These are phyloP conservation scores for Ruellia speciosa DNA, from an alignment of 305 asterid species.

Conservation along the genomic window DNA sequence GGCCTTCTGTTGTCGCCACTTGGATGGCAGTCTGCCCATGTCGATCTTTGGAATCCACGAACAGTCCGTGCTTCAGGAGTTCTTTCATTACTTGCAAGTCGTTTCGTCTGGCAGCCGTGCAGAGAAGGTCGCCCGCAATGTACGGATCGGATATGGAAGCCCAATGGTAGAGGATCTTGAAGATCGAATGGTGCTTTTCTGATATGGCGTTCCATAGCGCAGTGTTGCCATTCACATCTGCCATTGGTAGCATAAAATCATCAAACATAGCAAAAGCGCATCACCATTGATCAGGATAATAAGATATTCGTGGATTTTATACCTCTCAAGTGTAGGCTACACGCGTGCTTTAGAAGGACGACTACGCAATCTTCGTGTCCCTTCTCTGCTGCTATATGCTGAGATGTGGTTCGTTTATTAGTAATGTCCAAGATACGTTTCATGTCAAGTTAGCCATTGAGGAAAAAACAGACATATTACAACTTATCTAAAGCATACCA, in stretches of 20 bases:
- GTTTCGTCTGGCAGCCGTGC: conserved; percentile 54
- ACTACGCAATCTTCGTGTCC: conserved; percentile 83
- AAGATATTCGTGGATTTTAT: too few species aligned
- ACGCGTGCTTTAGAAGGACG: conserved; percentile 76
- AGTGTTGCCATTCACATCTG: conserved; percentile 71
- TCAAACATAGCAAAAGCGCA: too few species aligned
- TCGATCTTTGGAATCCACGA: conserved; percentile 53
- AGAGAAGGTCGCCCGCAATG: conserved; percentile 71
- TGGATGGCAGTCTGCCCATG: conserved; percentile 66
- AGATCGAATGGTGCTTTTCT: conserved; percentile 56
- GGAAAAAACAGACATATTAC: too few species aligned
- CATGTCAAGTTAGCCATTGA: too few species aligned
- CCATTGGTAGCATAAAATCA: background rate
- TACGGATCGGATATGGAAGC: conserved; percentile 67
- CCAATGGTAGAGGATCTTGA: conserved; percentile 72
- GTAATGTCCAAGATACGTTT: background rate
- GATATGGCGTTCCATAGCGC: conserved; percentile 79
- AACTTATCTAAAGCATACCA: conserved; percentile 34
- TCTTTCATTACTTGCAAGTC: conserved; percentile 47
- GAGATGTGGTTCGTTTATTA: conserved; percentile 5
- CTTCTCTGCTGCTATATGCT: conserved; percentile 80
- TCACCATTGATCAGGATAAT: too few species aligned
- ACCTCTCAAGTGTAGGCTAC: conserved; percentile 68
- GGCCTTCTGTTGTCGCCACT: conserved; percentile 45
- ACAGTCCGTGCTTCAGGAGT: conserved; percentile 60